Conservation (phyloP, 768 basidiomycete species). For the Coprinopsis marcescibilis region DNA sequence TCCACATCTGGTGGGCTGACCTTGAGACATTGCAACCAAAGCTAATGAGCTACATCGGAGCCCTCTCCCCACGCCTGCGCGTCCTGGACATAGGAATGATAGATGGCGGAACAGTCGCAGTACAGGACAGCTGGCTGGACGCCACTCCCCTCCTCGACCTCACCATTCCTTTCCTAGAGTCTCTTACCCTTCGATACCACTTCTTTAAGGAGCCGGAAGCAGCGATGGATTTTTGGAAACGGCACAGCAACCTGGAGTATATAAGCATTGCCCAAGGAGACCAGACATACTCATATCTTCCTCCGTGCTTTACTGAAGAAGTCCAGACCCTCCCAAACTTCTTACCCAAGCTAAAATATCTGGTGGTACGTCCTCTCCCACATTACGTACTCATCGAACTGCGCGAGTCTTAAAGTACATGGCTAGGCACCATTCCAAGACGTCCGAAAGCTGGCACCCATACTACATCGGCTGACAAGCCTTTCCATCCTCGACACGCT, state of each 20-base stretch:
- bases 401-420: neutral
- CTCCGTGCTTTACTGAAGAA: neutral
- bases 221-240: neutral
- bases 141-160: too few species aligned
- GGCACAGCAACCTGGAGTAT: neutral
- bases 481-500: conserved; percentile 11
- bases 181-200: neutral
- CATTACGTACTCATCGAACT: neutral
- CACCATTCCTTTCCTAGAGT: neutral
- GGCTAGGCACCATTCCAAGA: neutral
- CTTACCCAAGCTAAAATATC: neutral
- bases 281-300: neutral
- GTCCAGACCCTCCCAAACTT: too few species aligned
- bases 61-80: too few species aligned
- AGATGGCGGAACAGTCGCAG: neutral
- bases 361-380: neutral
- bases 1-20: too few species aligned
- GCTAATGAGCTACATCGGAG: too few species aligned
- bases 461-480: conserved; percentile 12
- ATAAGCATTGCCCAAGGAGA: neutral
- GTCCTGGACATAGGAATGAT: neutral
- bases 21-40: too few species aligned
- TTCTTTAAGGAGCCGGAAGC: neutral
- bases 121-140: too few species aligned
- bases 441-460: conserved; percentile 7